Base-by-base conservation (phyloP, 306 rosid species). In the Castanea mollissima region DNA sequence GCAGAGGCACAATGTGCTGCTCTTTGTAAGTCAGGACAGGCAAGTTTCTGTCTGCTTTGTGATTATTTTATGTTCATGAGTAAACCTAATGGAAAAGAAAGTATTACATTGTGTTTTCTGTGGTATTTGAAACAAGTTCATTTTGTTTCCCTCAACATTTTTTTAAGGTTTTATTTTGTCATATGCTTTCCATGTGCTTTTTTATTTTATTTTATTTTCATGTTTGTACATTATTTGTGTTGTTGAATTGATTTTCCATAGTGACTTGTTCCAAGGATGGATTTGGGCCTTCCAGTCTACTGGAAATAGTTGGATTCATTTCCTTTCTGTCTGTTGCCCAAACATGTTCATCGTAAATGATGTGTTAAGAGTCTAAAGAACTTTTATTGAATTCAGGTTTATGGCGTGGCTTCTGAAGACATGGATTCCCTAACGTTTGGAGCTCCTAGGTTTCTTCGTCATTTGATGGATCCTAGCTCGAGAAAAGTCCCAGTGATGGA, bases 1-100 rank as follows among this genome's bases (percentile, higher is more conserved):
- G 99, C 99, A 55, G 99, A 95, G 88, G 97, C 99, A 75, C 98
- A 95, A 76, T 95, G 99, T 82, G 97, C 98, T 80, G 91, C 89
- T 12, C 95, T 95, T 89, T 92, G 99, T 89, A 95, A 92, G 78
- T 80, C 90, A 29, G 98, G 93, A 83, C 92, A 88, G 97, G 97
- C 87, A 88, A 80, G 99, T 81, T 76, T 67, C 79, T 77, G 59
- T 70, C 59, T 76, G 64, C 77, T 58, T 68, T 4, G 56, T 62
- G 27, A 54, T 20, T 55, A 68, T 72, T 80, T 69, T 71, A 31
- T 57, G 29, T 78, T 71, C 51, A 21, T 78, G 74, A 57, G 69
- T 75, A 23, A 63, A 34, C 25, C 75, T 8, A 4, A 6, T 34
- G 49, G 51, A 67, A 34, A 67, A 18, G 16, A 67, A 27, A 67